A percentile compares a stretch with the other conserved stretches of the same genome.
Evolutionary conservation across 164 flowering plant genomes (phyloP).

Genomic region (Liquidambar formosana): DNA sequence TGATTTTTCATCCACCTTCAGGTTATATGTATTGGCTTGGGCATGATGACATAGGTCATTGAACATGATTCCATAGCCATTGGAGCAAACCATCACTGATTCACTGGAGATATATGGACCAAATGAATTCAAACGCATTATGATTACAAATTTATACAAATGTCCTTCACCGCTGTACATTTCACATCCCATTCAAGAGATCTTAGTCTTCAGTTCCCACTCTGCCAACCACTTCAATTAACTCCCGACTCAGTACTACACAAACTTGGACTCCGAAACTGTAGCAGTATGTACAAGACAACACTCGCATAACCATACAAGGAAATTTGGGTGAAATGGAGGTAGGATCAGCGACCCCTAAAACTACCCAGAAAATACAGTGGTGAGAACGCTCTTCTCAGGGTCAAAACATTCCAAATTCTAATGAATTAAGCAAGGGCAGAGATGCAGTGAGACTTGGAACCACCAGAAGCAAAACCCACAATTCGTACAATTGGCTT

Average conservation of each 20-base stretch:
- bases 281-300: not conserved
- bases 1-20: no score
- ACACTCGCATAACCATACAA: not conserved
- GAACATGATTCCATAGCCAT: no score
- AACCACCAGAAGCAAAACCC: slow-evolving; percentile 2
- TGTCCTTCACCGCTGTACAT: no score
- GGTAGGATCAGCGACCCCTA: not conserved
- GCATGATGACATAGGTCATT: no score
- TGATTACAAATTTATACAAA: no score
- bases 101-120: no score
- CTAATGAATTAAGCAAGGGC: not conserved
- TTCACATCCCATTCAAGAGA: no score
- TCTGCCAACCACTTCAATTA: no score
- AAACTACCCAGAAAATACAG: not conserved
- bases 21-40: no score
- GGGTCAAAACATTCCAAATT: not conserved
- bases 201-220: no score
- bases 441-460: not conserved
- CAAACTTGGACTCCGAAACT: slow-evolving; percentile 2
- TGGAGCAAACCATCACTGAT: no score
- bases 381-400: not conserved
- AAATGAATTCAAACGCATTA: no score
- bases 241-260: not conserved
- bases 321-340: not conserved
- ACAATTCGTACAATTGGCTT: not conserved